A percentile compares a stretch with the other conserved stretches of the same genome.
Evolutionary conservation across 805 yeast genomes (phyloP).

Genomic region (Wickerhamiella lipophila): DNA sequence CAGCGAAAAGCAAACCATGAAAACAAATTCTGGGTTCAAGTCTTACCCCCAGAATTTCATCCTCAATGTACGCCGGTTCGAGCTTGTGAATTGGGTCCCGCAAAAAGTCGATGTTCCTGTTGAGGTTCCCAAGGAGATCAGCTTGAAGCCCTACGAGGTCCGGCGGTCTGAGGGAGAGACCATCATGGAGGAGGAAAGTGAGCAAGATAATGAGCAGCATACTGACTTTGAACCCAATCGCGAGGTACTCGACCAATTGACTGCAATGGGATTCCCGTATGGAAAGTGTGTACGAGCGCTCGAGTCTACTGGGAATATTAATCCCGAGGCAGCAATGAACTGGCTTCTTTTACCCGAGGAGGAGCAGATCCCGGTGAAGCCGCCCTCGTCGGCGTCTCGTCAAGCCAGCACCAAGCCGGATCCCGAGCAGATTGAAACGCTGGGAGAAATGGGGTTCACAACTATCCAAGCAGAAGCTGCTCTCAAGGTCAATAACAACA

Average conservation of each 20-base stretch:
- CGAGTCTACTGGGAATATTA: conserved; percentile 54
- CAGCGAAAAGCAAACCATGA: conserved; percentile 29
- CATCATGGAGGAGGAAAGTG: conserved; percentile 30
- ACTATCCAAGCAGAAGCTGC: conserved; percentile 60
- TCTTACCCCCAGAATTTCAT: conserved; percentile 61
- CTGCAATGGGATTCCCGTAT: conserved; percentile 80
- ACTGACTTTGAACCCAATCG: conserved; percentile 37
- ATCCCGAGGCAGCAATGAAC: conserved; percentile 65
- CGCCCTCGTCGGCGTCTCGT: neutral
- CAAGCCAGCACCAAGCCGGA: neutral
- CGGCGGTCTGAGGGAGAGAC: conserved; percentile 32
- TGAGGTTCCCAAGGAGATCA: conserved; percentile 32
- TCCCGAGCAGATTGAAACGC: conserved; percentile 34
- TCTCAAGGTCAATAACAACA: conserved; percentile 42
- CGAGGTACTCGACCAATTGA: conserved; percentile 39
- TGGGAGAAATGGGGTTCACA: conserved; percentile 70
- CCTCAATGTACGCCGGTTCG: conserved; percentile 65
- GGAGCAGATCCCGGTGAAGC: neutral
- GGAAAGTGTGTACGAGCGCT: conserved; percentile 55
- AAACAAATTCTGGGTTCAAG: conserved; percentile 38
- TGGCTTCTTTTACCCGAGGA: conserved; percentile 47
- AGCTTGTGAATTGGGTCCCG: conserved; percentile 83
- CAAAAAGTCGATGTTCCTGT: conserved; percentile 67
- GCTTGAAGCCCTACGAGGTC: conserved; percentile 35
- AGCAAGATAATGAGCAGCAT: conserved; percentile 12